Conservation (phyloP, 768 basidiomycete genomes). For the Leccinum fibrillosum region DNA sequence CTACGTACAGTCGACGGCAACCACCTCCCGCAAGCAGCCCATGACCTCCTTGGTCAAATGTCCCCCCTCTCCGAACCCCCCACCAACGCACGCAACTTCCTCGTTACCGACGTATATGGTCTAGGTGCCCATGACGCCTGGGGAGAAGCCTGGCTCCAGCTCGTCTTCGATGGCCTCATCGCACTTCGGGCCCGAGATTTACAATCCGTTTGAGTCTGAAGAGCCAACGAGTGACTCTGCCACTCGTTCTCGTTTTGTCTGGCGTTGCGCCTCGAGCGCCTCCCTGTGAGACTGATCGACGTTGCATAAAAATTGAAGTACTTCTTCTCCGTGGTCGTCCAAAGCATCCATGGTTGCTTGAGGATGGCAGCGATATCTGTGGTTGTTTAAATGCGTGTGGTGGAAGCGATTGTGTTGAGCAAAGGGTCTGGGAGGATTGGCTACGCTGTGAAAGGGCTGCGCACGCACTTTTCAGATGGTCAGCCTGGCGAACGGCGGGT, state of each 20-base stretch:
- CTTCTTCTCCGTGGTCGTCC: not conserved
- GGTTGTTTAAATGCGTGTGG: not conserved
- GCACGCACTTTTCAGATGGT: not conserved
- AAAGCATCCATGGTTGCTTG: not conserved
- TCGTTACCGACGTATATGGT: constrained; percentile 51
- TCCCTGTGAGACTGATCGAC: too few species aligned
- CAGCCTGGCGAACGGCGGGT: not conserved
- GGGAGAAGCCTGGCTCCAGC: constrained; percentile 47
- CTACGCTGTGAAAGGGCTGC: not conserved
- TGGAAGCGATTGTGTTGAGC: not conserved
- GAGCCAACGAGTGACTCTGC: too few species aligned
- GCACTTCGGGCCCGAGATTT: constrained; percentile 27
- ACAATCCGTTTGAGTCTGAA: too few species aligned
- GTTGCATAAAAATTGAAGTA: not conserved
- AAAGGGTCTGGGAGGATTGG: not conserved
- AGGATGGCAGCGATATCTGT: not conserved
- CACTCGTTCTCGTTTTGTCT: too few species aligned
- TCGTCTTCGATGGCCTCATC: constrained; percentile 41
- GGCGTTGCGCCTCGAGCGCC: too few species aligned
- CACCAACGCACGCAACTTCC: constrained; percentile 48
- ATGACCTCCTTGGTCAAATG: constrained; percentile 43
- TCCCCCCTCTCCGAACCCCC: constrained; percentile 44
- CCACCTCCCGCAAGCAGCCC: constrained; percentile 44
- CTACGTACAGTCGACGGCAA: constrained; percentile 39
- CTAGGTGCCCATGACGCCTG: constrained; percentile 37